These are phyloP conservation scores for Phanerodontia chrysosporium DNA, from an alignment of 768 basidiomycete genomes.

Conservation along the genomic window DNA sequence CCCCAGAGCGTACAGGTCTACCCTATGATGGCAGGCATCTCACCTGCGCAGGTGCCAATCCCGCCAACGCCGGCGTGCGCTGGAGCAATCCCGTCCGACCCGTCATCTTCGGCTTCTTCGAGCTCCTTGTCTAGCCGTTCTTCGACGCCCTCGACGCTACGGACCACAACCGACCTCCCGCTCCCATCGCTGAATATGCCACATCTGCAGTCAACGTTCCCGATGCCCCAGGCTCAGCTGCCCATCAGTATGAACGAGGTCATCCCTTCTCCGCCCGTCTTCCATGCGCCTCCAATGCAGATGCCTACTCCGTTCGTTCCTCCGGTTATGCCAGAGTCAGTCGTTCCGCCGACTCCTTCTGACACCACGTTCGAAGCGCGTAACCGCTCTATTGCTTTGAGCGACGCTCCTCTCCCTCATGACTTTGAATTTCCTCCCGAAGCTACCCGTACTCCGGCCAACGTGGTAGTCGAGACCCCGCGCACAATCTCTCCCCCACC, in stretches of 20 bases:
- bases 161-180: neutral
- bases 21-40: neutral
- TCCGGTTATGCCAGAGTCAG: neutral
- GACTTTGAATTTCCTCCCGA: neutral
- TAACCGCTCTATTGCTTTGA: neutral
- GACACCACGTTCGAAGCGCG: neutral
- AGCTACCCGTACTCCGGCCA: neutral
- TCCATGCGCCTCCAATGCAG: neutral
- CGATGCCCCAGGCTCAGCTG: neutral
- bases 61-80: neutral
- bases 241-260: neutral
- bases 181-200: slow-evolving; percentile 1
- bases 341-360: neutral
- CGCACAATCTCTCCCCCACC: neutral
- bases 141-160: neutral
- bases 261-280: neutral
- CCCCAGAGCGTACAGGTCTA: neutral
- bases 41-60: neutral
- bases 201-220: neutral
- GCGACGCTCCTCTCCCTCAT: neutral
- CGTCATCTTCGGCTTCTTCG: neutral
- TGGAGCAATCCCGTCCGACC: neutral
- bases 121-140: neutral
- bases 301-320: neutral
- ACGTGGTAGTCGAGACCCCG: neutral